Evolutionary conservation across 169 alveolate species (phyloP).

Genomic region (Plasmodium vinckei): DNA sequence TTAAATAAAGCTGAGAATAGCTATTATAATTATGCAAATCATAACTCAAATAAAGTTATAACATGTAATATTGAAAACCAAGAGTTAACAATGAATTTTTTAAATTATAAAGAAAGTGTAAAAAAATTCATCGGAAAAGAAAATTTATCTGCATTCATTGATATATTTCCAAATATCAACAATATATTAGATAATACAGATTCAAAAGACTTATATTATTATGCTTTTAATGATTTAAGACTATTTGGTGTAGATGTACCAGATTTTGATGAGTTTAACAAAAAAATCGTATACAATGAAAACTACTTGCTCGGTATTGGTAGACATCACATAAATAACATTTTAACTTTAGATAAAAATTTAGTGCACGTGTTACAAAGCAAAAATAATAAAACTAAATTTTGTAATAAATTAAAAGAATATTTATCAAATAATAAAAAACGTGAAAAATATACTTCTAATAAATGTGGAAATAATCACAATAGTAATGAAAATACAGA

Average conservation of each 20-base stretch:
- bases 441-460: neutral
- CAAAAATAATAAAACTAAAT: constrained; percentile 22
- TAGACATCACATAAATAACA: constrained; percentile 76
- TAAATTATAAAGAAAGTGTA: constrained; percentile 78
- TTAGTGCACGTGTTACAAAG: constrained; percentile 16
- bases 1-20: neutral
- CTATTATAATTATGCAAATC: constrained; percentile 6
- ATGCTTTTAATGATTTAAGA: constrained; percentile 78
- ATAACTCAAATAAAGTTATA: constrained; percentile 17
- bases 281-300: constrained; percentile 67
- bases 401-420: constrained; percentile 24
- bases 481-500: neutral
- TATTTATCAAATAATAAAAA: constrained; percentile 24
- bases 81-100: constrained; percentile 53
- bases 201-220: constrained; percentile 52
- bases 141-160: constrained; percentile 77
- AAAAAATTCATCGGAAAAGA: constrained; percentile 80
- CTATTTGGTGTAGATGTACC: constrained; percentile 79
- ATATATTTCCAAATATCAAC: constrained; percentile 78
- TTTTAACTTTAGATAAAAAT: constrained; percentile 73
- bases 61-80: constrained; percentile 63
- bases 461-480: constrained; percentile 9
- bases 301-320: constrained; percentile 79
- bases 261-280: constrained; percentile 78
- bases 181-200: constrained; percentile 79